Evolutionary conservation across 2,329 filamentous ascomycete species (phyloP).

Genomic region (Claviceps purpurea): DNA sequence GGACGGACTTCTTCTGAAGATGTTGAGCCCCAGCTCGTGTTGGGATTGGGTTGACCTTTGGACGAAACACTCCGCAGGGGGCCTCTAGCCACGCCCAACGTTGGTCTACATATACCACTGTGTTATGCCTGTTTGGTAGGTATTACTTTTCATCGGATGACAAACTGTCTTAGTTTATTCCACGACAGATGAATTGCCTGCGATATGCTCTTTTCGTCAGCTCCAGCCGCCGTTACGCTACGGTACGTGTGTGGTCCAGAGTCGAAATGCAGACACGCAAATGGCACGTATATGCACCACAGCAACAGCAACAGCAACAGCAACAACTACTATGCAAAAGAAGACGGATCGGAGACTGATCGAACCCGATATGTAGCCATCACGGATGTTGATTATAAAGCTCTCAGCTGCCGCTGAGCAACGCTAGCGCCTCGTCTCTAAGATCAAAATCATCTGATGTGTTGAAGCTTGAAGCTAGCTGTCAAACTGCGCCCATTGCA

Average conservation of each 20-base stretch:
- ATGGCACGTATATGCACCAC: not conserved
- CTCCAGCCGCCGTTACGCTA: constrained; percentile 3
- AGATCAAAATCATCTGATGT: too few relatives aligned
- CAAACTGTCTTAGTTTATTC: constrained; percentile 1
- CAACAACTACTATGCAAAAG: too few relatives aligned
- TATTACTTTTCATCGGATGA: not conserved
- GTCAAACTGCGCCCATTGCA: too few relatives aligned
- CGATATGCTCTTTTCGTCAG: not conserved
- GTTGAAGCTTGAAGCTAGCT: too few relatives aligned
- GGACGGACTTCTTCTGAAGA: too few relatives aligned
- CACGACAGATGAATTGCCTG: not conserved
- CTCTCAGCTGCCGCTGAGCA: too few relatives aligned
- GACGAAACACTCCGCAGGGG: not conserved
- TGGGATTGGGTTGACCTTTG: not conserved
- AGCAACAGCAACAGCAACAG: not conserved
- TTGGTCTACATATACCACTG: not conserved
- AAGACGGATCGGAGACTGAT: too few relatives aligned
- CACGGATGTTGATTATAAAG: too few relatives aligned
- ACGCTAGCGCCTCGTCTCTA: too few relatives aligned
- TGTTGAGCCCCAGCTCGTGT: not conserved
- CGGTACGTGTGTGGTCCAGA: not conserved
- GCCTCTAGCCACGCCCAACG: not conserved
- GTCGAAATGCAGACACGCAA: not conserved
- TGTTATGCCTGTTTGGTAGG: not conserved
- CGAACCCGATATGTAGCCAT: too few relatives aligned